Evolutionary conservation across 2,329 filamentous ascomycete genomes (phyloP).

Genomic region (Neonectria ditissima): DNA sequence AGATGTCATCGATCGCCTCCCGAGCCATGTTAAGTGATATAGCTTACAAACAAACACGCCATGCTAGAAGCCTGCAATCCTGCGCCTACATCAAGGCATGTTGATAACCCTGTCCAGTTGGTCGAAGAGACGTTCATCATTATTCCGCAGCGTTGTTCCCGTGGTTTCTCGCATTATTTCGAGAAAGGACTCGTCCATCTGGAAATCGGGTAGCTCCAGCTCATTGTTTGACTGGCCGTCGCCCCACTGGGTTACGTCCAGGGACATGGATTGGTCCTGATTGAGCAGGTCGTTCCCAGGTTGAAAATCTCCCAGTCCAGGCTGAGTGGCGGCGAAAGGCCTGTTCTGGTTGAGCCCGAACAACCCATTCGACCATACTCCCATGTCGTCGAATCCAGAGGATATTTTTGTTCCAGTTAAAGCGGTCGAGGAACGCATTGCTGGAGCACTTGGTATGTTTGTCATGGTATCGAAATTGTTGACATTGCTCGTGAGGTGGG

Average conservation of each 20-base stretch:
- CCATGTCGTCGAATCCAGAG: not conserved
- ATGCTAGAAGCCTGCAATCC: not conserved
- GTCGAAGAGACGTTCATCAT: constrained; percentile 8
- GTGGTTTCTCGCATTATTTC: constrained; percentile 10
- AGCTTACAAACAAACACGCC: not conserved
- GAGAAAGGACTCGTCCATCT: constrained; percentile 7
- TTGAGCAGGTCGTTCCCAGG: not conserved
- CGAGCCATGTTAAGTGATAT: not conserved
- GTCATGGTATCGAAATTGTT: not conserved
- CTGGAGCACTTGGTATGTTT: not conserved
- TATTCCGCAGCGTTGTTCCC: constrained; percentile 1
- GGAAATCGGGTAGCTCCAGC: not conserved
- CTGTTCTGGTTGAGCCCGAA: not conserved
- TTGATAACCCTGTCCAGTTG: constrained; percentile 16
- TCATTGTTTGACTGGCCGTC: not conserved
- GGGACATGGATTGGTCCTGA: not conserved
- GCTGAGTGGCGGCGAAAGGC: not conserved
- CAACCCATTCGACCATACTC: not conserved
- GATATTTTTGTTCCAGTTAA: not conserved
- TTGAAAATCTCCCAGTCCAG: not conserved
- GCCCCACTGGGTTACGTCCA: constrained; percentile 3
- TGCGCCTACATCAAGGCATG: not conserved
- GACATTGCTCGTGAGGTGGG: not conserved
- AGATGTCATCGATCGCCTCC: not conserved
- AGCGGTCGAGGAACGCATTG: not conserved